Base-by-base conservation (phyloP, 805 yeast genomes). In the Wickerhamiella parazyma region DNA sequence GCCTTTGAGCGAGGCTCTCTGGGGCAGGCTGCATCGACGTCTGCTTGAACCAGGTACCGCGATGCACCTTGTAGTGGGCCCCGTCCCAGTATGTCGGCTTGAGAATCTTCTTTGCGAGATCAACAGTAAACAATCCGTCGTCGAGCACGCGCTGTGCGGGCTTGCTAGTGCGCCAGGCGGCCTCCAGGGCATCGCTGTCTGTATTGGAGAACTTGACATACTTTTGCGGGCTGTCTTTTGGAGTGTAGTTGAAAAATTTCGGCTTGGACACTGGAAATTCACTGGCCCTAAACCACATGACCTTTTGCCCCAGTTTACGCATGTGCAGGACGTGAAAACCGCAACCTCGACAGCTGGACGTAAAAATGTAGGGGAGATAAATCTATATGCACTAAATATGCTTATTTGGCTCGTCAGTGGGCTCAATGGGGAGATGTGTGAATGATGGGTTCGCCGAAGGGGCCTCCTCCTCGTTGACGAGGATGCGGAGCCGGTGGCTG, bases 21-120 rank as follows among this genome's bases (percentile, higher is more conserved):
- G 93, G 93, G 4, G 55, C 54, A 21, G 58, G 46, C 29, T 55
- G 49, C 38, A 54, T 48, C 1, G 75, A 74, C 41, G 72, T 72
- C 8, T 70, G 56, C 29, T 67, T 62, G 57, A 84, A 85, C 97
- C 97, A 89, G 1, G 76, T 58, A 1, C 95, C 95, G 44, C 96
- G 64, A 37, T 95, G 67, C 1, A 89, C 80, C 47, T 82, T 86
- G 56, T 77, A 89, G 0, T 66, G 63, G 0, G 95, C 91, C 1
- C 96, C 96, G 6, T 75, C 76, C 96, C 96, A 89, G 57, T 77
- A 89, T 0, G 78, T 71, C 0, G 97, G 93, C 3, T 62, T 50
- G 53, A 87, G 58, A 39, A 68, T 69, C 60, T 76, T 68, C 6
- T 63, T 59, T 0, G 55, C 49, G 17, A 89, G 48, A 53, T 84